Evolutionary conservation across 2,329 filamentous ascomycete species (phyloP).

Genomic region (Aspergillus sp.): DNA sequence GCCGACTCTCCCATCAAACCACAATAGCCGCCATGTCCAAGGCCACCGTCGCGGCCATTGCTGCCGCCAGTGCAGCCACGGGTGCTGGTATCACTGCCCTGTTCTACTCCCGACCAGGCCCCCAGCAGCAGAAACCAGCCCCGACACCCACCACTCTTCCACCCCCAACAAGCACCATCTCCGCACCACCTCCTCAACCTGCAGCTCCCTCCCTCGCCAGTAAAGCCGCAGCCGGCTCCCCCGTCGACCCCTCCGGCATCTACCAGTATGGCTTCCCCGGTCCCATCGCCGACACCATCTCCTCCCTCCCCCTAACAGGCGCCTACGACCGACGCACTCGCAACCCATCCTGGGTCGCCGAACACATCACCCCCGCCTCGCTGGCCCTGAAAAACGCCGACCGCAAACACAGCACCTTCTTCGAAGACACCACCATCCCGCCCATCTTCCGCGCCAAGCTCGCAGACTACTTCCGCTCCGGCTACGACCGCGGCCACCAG

Average conservation of each 20-base stretch:
- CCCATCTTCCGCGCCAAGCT: conserved; percentile 84
- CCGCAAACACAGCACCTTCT: conserved; percentile 77
- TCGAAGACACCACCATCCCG: conserved; percentile 78
- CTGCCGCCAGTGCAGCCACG: conserved; percentile 72
- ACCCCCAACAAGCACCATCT: conserved; percentile 37
- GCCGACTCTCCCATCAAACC: background rate
- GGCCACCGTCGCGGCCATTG: conserved; percentile 71
- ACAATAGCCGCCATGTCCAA: conserved; percentile 67
- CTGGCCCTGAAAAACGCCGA: conserved; percentile 74
- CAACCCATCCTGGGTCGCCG: conserved; percentile 92
- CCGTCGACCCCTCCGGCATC: conserved; percentile 72
- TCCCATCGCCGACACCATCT: conserved; percentile 78
- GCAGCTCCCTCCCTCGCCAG: conserved; percentile 31
- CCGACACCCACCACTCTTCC: conserved; percentile 30
- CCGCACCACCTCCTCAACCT: conserved; percentile 30
- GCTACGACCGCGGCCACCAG: conserved; percentile 95
- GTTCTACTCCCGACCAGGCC: conserved; percentile 54
- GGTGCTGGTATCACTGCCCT: conserved; percentile 72
- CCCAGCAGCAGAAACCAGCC: conserved; percentile 23
- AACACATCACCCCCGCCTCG: conserved; percentile 92
- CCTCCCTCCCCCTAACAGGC: conserved; percentile 74
- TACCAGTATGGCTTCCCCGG: conserved; percentile 92
- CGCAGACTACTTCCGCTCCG: conserved; percentile 90
- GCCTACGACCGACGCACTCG: conserved; percentile 86
- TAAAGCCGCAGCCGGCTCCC: conserved; percentile 33